Base-by-base conservation (phyloP, 495 filamentous ascomycete species). In the Trichoderma orchidacearum region DNA sequence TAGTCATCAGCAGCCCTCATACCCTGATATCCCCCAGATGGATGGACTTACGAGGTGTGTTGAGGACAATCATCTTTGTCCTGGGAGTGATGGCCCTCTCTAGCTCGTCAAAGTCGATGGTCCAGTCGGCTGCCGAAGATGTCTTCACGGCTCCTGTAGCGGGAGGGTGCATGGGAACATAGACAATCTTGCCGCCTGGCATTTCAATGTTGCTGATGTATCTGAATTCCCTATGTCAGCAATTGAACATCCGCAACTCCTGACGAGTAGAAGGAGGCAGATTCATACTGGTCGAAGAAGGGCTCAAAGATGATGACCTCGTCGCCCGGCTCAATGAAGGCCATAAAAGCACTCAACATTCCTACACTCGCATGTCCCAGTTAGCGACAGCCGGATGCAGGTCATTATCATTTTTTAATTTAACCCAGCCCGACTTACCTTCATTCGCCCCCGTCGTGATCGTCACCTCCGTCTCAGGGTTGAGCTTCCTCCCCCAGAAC, bases 281-380 rank as follows among this genome's bases (percentile, higher is more conserved):
- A 51, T 67, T n/a, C 81, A 66, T 74, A 91, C 83, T 98, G 93
- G 72, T 98, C 93, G 65, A 96, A 98, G 74, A 96, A 98, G 6
- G 93, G 93, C 75, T 98, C 93, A 71, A 98, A 95, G 54, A 98
- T 81, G 38, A 98, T 95, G 53, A 96, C 94, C 69, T 98, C 93
- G 63, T 98, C 93, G 4, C 88, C 93, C 0, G 78, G 78, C 70
- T 98, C 93, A 57, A 98, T 84, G 62, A 98, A 97, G 5, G 77
- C 93, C 93, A 98, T 96, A 66, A 98, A 96, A 1, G 93, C 93
- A 62, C 85, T 89, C 35, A 98, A 79, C 86, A 95, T 96, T 31
- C 82, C 78, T 79, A 30, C 23, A 41, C 30, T 25, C 38, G 23
- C 27, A 12, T 8, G n/a, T 17, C 53, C 23, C 13, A 17, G 12